phyloP scores from a whole-genome alignment of 176 grass and related monocot genomes.

The Eleusine coracana region DNA sequence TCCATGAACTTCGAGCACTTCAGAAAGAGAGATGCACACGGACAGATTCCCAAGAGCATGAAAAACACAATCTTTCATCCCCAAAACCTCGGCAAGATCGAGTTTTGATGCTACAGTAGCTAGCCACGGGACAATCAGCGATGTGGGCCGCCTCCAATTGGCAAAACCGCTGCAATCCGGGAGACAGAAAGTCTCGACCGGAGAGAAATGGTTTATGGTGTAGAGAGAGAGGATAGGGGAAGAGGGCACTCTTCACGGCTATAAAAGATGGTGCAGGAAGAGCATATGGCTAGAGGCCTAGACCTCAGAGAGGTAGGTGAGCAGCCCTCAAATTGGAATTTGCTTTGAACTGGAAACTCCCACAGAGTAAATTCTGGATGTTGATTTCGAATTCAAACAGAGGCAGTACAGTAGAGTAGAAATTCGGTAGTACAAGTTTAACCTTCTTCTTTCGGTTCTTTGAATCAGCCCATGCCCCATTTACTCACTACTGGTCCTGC shows the following conservation, averaged over 20 bases:
- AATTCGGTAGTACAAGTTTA: background rate
- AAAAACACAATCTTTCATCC: slow-evolving; percentile 36
- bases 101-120: slow-evolving; percentile 33
- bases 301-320: slow-evolving; percentile 4
- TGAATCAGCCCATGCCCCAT: background rate
- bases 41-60: background rate
- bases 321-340: slow-evolving; percentile 21
- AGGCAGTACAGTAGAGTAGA: background rate
- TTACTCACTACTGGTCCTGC: background rate
- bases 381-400: background rate
- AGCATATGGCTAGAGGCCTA: background rate
- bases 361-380: background rate
- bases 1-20: background rate
- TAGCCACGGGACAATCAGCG: slow-evolving; percentile 11
- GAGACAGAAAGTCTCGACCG: slow-evolving; percentile 30
- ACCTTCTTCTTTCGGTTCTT: background rate
- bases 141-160: slow-evolving; percentile 42
- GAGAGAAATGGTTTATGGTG: slow-evolving; percentile 21
- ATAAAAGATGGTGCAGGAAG: slow-evolving; percentile 29
- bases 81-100: slow-evolving; percentile 45
- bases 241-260: background rate
- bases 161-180: slow-evolving; percentile 26
- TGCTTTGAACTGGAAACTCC: background rate
- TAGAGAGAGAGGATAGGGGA: background rate
- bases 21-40: background rate